These are phyloP conservation scores for Blastomyces parvus DNA, from an alignment of 2,329 filamentous ascomycete species.

Conservation along the genomic window DNA sequence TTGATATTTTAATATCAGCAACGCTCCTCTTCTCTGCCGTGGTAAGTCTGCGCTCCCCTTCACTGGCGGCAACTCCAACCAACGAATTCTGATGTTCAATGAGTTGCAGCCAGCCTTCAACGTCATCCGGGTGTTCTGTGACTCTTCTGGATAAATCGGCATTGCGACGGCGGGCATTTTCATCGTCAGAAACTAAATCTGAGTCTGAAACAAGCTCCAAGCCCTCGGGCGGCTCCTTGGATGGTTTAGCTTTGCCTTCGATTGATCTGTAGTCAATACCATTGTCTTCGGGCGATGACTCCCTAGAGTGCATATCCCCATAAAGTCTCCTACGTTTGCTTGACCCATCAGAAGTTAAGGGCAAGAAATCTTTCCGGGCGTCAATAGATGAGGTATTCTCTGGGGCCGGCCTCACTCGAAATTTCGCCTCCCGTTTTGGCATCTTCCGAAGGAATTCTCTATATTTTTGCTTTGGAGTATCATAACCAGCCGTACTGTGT, in stretches of 20 bases:
- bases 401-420: constrained; percentile 21
- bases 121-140: constrained; percentile 56
- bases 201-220: constrained; percentile 43
- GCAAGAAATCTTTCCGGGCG: constrained; percentile 26
- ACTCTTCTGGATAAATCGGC: constrained; percentile 55
- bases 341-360: constrained; percentile 20
- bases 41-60: constrained; percentile 36
- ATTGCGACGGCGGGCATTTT: constrained; percentile 35
- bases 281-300: constrained; percentile 38
- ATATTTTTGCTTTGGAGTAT: constrained; percentile 40
- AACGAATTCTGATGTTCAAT: constrained; percentile 67
- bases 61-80: constrained; percentile 38
- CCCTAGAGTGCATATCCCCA: constrained; percentile 15
- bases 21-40: constrained; percentile 57
- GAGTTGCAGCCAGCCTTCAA: constrained; percentile 67
- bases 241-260: constrained; percentile 49
- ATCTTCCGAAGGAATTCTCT: constrained; percentile 29
- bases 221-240: constrained; percentile 39
- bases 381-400: constrained; percentile 18
- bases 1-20: constrained; percentile 67
- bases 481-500: constrained; percentile 27
- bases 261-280: constrained; percentile 57
- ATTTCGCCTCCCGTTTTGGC: constrained; percentile 15
- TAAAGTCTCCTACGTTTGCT: constrained; percentile 35
- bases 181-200: constrained; percentile 34